Evolutionary conservation across 2,329 filamentous ascomycete species (phyloP).

Genomic region (Ophiostoma ips): DNA sequence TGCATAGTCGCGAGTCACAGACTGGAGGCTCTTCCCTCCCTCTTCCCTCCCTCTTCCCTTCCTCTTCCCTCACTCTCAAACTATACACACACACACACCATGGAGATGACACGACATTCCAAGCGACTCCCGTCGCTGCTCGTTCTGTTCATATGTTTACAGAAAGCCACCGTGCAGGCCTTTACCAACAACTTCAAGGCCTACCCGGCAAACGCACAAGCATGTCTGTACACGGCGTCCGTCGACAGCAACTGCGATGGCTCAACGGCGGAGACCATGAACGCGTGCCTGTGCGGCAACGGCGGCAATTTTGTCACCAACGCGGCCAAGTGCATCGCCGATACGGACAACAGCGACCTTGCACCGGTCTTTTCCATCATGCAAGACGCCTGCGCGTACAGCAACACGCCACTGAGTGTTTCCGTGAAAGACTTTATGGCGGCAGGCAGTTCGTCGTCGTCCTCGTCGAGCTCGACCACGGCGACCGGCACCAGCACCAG

Average conservation of each 20-base stretch:
- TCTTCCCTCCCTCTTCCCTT: no score
- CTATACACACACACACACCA: not conserved
- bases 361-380: conserved; percentile 30
- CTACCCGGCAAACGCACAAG: conserved; percentile 28
- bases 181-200: conserved; percentile 26
- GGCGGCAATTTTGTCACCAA: conserved; percentile 33
- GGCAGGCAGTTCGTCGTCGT: conserved; percentile 15
- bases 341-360: conserved; percentile 23
- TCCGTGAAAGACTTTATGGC: conserved; percentile 28
- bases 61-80: no score
- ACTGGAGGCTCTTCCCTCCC: no score
- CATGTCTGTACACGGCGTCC: conserved; percentile 30
- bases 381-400: conserved; percentile 28
- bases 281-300: conserved; percentile 37
- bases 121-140: not conserved
- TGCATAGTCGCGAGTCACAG: no score
- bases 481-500: conserved; percentile 9
- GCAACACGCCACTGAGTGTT: conserved; percentile 29
- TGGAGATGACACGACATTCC: not conserved
- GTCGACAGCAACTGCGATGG: conserved; percentile 27
- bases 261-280: conserved; percentile 25
- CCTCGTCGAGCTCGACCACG: not conserved
- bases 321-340: conserved; percentile 32
- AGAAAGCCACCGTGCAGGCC: not conserved
- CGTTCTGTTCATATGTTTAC: not conserved